A percentile compares a stretch with the other conserved stretches of the same genome.
Evolutionary conservation across 192 early-diverging fungal genomes (phyloP).

Genomic region (Piromyces sp.): DNA sequence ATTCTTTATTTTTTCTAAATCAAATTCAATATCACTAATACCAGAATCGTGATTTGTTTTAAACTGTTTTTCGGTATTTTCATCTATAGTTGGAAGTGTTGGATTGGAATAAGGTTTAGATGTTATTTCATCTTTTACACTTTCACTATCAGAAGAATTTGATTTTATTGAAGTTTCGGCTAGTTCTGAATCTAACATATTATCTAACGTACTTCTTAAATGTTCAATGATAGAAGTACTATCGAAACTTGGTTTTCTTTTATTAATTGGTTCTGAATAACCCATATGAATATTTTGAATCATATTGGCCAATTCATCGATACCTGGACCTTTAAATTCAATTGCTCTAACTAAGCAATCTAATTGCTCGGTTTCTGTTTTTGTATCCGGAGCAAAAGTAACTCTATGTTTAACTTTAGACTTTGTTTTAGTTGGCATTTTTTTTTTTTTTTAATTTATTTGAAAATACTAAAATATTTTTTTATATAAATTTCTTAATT

Average conservation of each 20-base stretch:
- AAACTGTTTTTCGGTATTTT: neutral
- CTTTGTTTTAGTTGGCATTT: neutral
- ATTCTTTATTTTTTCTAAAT: neutral
- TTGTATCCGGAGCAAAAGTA: neutral
- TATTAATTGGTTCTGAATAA: neutral
- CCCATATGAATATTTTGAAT: neutral
- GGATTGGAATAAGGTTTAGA: neutral
- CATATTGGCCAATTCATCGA: neutral
- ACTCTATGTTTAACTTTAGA: neutral
- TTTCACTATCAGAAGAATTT: neutral
- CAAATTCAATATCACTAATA: neutral
- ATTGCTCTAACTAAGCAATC: neutral
- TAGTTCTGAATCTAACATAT: neutral
- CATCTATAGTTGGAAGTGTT: neutral
- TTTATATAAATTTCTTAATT: too few relatives aligned
- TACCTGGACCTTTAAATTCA: neutral
- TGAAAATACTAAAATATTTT: too few relatives aligned
- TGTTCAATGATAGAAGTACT: neutral
- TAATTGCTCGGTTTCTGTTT: neutral
- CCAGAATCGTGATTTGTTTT: neutral
- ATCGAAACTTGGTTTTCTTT: neutral
- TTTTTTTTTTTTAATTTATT: neutral
- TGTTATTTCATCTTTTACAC: neutral
- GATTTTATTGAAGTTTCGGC: neutral
- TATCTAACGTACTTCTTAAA: neutral